Evolutionary conservation across 148 eudicot genomes (phyloP).

Genomic region (Heliamphora exappendiculata): DNA sequence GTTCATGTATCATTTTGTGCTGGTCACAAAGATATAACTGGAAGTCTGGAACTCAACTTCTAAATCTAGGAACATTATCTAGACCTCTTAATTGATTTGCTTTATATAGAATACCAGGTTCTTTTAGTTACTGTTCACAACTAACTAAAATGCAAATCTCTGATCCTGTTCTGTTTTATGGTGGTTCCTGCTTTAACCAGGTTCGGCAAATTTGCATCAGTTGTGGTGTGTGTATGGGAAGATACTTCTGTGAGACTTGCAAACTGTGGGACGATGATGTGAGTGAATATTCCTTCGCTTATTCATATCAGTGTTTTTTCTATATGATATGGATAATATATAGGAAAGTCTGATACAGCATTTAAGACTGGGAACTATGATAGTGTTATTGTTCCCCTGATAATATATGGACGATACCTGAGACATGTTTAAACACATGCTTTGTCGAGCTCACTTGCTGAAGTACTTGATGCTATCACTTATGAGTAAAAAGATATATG

Average conservation of each 20-base stretch:
- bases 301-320: neutral
- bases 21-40: neutral
- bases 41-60: neutral
- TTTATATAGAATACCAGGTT: neutral
- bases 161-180: constrained; percentile 6
- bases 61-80: neutral
- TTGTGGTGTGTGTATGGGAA: constrained; percentile 93
- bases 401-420: no score
- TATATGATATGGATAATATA: neutral
- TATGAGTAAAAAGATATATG: neutral
- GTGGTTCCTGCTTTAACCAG: constrained; percentile 31
- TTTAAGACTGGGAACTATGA: neutral
- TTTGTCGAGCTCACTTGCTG: no score
- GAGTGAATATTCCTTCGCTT: constrained; percentile 24
- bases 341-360: neutral
- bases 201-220: constrained; percentile 65
- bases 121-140: neutral
- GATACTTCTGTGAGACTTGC: constrained; percentile 71
- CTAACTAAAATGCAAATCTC: neutral
- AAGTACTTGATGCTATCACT: neutral
- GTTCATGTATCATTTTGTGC: neutral
- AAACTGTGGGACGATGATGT: constrained; percentile 87
- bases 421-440: no score
- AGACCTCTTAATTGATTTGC: neutral
- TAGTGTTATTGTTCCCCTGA: neutral